Conservation (phyloP, 257 asterid genomes). For the Voacanga thouarsii region DNA sequence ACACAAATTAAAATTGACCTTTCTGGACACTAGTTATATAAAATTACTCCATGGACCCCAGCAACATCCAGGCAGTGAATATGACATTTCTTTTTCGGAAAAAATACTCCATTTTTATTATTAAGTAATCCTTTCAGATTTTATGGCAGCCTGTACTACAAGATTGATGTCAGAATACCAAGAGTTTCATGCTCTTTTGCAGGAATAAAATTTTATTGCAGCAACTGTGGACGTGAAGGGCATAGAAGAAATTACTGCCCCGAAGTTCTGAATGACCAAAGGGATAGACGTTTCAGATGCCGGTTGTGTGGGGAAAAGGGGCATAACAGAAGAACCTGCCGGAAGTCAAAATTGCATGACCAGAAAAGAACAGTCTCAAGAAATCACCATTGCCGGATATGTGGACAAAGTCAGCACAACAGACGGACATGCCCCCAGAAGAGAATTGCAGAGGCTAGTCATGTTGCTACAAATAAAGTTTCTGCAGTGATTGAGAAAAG, state of each 20-base stretch:
- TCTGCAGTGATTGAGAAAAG: slow-evolving; percentile 19
- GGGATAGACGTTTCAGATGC: slow-evolving; percentile 55
- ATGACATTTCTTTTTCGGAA: neutral
- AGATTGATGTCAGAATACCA: neutral
- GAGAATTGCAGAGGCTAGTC: slow-evolving; percentile 23
- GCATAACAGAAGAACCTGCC: slow-evolving; percentile 86
- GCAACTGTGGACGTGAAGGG: slow-evolving; percentile 77
- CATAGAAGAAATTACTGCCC: slow-evolving; percentile 87
- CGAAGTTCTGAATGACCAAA: slow-evolving; percentile 31
- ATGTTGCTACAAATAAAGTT: slow-evolving; percentile 19
- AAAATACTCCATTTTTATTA: neutral
- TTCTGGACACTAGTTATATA: neutral
- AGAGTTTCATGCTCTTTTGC: slow-evolving; percentile 9
- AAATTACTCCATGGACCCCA: neutral
- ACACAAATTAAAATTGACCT: neutral
- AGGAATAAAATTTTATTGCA: slow-evolving; percentile 74
- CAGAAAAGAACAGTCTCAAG: slow-evolving; percentile 25
- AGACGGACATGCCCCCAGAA: slow-evolving; percentile 62
- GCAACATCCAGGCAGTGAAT: neutral
- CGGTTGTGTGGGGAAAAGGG: slow-evolving; percentile 78
- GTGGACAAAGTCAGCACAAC: slow-evolving; percentile 71
- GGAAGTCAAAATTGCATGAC: slow-evolving; percentile 37
- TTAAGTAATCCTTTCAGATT: neutral
- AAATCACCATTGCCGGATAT: slow-evolving; percentile 55
- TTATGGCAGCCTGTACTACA: neutral